Conservation (phyloP, 306 rosid species). For the Medicago lupulina region DNA sequence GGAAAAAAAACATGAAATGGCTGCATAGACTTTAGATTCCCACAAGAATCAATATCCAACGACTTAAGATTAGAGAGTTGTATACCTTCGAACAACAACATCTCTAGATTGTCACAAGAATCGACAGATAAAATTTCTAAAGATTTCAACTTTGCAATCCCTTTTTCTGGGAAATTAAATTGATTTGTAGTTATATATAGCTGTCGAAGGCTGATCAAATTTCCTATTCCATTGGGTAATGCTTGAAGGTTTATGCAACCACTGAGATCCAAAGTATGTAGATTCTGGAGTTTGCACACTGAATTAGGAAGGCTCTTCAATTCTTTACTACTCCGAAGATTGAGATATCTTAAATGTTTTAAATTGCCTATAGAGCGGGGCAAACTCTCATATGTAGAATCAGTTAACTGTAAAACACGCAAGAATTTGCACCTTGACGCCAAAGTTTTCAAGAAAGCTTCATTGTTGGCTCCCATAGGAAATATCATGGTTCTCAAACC, state of each 20-base stretch:
- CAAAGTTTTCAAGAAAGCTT: conserved; percentile 1
- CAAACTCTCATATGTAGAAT: background rate
- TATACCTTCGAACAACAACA: background rate
- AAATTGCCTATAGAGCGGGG: background rate
- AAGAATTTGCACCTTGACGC: conserved; percentile 8
- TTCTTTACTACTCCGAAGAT: background rate
- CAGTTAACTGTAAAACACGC: background rate
- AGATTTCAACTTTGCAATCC: conserved; percentile 10
- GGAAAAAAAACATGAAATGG: background rate
- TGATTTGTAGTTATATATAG: background rate
- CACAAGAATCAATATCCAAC: rapidly evolving
- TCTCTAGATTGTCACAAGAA: background rate
- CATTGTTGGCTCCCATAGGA: background rate
- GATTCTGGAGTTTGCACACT: conserved; percentile 14
- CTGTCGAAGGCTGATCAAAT: conserved; percentile 6
- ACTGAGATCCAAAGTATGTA: background rate
- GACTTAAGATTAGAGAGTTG: background rate
- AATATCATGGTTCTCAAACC: conserved; percentile 15
- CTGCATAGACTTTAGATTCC: background rate
- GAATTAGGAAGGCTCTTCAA: conserved; percentile 3
- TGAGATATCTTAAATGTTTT: conserved; percentile 23
- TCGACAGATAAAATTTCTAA: background rate
- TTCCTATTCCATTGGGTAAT: conserved; percentile 13
- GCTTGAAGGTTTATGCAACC: background rate
- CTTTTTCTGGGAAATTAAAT: background rate